Base-by-base conservation (phyloP, 2,329 filamentous ascomycete genomes). In the Trichoderma arundinaceum region DNA sequence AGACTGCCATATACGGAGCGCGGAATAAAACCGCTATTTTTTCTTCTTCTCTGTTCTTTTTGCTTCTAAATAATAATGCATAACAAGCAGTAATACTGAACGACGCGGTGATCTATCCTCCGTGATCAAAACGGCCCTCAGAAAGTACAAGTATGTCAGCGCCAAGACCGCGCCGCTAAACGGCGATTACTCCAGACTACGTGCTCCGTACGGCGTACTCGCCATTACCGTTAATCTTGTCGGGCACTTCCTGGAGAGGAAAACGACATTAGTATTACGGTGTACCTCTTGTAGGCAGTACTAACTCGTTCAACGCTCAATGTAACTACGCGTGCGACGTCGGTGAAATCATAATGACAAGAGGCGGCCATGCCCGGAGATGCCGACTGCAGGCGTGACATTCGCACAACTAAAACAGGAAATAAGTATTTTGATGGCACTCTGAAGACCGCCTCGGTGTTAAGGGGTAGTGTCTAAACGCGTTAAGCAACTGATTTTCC, bases 351-450 rank as follows among this genome's bases (percentile, higher is more conserved):
- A 62, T 53, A 33, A 41, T 44, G 35, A 52, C 59, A 53, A 13
- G 52, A 15, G 52, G 41, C 17, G 35, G 35, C 19, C 17, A 41
- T 41, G 59, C 35, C 59, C 59, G 59, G 59, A 62, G 49, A 62
- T 62, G 59, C 59, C 59, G 59, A 62, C 59, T 62, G 59, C 59
- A 62, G 39, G 59, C 39, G 51, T 62, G 59, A 53, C 59, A 62
- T 62, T 62, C 59, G 9, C 49, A 53, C 32, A 38, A 38, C 59
- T 62, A 33, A 53, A 53, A 53, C 48, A 38, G 59, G 59, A 53
- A 62, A 53, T 22, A 43, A 19, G 19, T 15, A 33, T 22, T 39
- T 10, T 38, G 51, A 53, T 22, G n/a, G 17, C 52, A 41, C 17
- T 13, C 9, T 54, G 35, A 43, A 53, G n/a, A 13, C 48, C 59